phyloP scores from a whole-genome alignment of 495 filamentous ascomycete genomes.

The Trichoderma orchidacearum region DNA sequence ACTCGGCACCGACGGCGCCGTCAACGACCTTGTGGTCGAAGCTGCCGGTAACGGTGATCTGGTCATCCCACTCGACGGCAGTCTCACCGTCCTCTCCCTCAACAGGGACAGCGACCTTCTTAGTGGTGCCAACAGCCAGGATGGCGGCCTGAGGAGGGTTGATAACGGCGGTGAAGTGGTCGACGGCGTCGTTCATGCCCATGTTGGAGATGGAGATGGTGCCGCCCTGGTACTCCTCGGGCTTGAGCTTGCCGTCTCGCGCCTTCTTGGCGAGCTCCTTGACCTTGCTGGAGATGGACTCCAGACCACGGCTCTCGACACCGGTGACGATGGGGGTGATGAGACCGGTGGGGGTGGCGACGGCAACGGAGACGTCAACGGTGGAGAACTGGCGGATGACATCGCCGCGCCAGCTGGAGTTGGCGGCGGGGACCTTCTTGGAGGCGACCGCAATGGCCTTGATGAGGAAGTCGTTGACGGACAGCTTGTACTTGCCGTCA shows the following conservation, averaged over 20 bases:
- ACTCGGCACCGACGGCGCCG: constrained; percentile 92
- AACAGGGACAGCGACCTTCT: constrained; percentile 84
- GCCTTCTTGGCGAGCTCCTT: constrained; percentile 96
- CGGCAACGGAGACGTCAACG: constrained; percentile 87
- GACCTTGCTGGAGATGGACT: constrained; percentile 73
- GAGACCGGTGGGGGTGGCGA: constrained; percentile 84
- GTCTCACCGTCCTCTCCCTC: constrained; percentile 71
- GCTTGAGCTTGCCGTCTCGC: constrained; percentile 94
- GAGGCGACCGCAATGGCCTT: constrained; percentile 85
- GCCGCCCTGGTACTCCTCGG: constrained; percentile 97
- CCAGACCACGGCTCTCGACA: constrained; percentile 70
- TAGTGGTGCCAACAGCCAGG: constrained; percentile 83
- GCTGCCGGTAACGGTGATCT: constrained; percentile 85
- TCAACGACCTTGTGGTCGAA: constrained; percentile 93
- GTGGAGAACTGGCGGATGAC: constrained; percentile 84
- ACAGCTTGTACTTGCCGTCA: constrained; percentile 94
- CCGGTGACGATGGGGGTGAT: constrained; percentile 95
- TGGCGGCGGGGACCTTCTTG: constrained; percentile 87
- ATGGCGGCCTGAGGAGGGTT: constrained; percentile 97
- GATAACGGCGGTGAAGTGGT: constrained; percentile 98
- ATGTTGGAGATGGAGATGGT: constrained; percentile 99
- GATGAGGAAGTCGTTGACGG: constrained; percentile 98
- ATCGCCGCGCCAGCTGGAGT: constrained; percentile 85
- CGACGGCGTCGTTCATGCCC: constrained; percentile 97
- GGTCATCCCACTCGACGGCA: constrained; percentile 83